A percentile compares a stretch with the other conserved stretches of the same genome.
These are phyloP conservation scores for Fallopia convolvulus DNA, from an alignment of 148 eudicot genomes.

Conservation along the genomic window DNA sequence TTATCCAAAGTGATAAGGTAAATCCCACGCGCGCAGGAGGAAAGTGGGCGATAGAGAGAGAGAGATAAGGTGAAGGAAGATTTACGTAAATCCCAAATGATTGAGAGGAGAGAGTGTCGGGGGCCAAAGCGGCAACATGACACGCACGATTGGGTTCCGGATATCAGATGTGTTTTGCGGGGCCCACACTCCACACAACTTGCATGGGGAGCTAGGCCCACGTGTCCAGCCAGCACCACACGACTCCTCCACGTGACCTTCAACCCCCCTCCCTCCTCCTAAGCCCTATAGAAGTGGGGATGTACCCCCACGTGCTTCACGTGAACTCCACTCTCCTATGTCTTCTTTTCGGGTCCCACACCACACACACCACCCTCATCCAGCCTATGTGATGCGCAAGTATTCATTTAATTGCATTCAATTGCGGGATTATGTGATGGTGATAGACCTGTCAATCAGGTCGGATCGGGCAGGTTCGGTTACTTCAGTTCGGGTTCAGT, in stretches of 20 bases:
- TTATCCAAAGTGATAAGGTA: neutral
- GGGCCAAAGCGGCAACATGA: neutral
- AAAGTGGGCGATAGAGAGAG: neutral
- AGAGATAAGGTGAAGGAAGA: neutral
- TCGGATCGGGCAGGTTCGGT: too few species aligned
- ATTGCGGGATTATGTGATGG: too few species aligned
- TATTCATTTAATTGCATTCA: too few species aligned
- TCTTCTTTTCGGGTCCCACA: neutral
- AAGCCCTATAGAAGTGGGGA: neutral
- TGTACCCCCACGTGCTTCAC: slow-evolving; percentile 1
- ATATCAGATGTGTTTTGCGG: neutral
- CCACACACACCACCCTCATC: too few species aligned
- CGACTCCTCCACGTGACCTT: slow-evolving; percentile 3
- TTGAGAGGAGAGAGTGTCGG: neutral
- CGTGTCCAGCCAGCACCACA: neutral
- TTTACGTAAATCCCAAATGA: neutral
- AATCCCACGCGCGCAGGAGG: neutral
- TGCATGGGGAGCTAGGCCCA: slow-evolving; percentile 1
- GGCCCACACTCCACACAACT: neutral
- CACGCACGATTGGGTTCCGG: neutral
- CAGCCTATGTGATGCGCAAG: too few species aligned
- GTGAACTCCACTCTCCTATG: slow-evolving; percentile 1
- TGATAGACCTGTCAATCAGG: too few species aligned
- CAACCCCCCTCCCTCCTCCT: neutral
- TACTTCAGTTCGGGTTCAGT: too few species aligned